Base-by-base conservation (phyloP, 2,329 filamentous ascomycete species). In the Ophiostoma australiae region DNA sequence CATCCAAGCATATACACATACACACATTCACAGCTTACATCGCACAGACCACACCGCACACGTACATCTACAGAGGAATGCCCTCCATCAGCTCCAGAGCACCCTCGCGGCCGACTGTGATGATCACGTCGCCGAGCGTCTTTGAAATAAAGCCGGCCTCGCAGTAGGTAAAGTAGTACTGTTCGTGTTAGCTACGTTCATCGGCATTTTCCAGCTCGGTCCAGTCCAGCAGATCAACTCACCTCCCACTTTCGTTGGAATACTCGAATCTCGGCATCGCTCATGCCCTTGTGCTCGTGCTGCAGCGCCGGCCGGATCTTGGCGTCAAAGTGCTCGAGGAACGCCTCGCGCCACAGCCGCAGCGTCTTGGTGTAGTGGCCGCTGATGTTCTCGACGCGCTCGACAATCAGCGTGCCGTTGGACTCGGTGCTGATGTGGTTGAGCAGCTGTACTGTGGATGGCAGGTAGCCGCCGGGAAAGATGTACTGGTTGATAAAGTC, bases 401-500 rank as follows among this genome's bases (percentile, higher is more conserved):
- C 89, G 0, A 92, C 84, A 15, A 92, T 84, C 7, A 93, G 81
- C 0, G 85, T 85, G 0, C 87, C 87, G 11, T 82, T 79, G 0
- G 89, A 90, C 44, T 87, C 87, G 35, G 82, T 81, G 58, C 83
- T 85, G 73, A 93, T 89, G 44, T 88, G 84, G 68, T 83, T 80
- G 33, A 89, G 78, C 23, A 89, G 79, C 74, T 88, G 84, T 17
- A 82, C 85, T 41, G 83, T 82, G 2, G 84, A 85, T 0, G 87
- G 87, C 7, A 93, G 80, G 76, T 92, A 89, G 0, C 90, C 91
- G n/a, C 90, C 90, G 0, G 90, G 91, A 79, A 93, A 93, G 70
- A 93, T 92, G 79, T 93, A 91, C 73, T 89, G 87, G 71, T 89
- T 86, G 76, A 93, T 92, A 79, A 93, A 93, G 76, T 92, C 90